These are phyloP conservation scores for Phylloporus scabripes DNA, from an alignment of 768 basidiomycete genomes.

Conservation along the genomic window DNA sequence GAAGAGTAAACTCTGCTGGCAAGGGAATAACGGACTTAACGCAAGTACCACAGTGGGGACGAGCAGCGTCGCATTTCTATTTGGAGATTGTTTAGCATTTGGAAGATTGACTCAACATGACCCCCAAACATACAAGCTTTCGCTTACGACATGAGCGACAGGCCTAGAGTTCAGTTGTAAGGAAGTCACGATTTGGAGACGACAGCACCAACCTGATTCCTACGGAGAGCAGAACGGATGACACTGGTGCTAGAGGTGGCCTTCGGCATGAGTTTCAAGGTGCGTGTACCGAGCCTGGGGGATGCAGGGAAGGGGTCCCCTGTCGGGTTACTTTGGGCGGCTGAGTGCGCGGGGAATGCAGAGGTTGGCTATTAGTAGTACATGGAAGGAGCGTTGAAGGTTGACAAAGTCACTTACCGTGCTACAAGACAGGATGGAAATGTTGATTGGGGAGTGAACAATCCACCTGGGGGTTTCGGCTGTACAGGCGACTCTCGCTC, in stretches of 20 bases:
- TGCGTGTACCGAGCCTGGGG: background rate
- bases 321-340: background rate
- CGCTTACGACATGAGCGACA: slow-evolving; percentile 79
- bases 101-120: background rate
- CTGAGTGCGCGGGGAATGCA: background rate
- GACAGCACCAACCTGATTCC: slow-evolving; percentile 58
- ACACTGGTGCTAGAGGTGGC: slow-evolving; percentile 32
- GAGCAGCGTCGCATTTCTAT: slow-evolving; percentile 85
- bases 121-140: slow-evolving; percentile 58
- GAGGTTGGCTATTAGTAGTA: background rate
- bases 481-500: background rate
- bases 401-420: background rate
- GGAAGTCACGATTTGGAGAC: slow-evolving; percentile 2
- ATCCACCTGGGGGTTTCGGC: background rate
- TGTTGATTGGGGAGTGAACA: background rate
- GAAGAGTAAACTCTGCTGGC: slow-evolving; percentile 1
- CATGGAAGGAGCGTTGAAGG: background rate
- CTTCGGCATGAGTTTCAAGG: slow-evolving; percentile 60
- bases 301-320: slow-evolving; percentile 2
- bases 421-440: background rate
- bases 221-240: slow-evolving; percentile 61
- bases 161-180: slow-evolving; percentile 42
- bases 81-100: slow-evolving; percentile 8
- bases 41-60: slow-evolving; percentile 82
- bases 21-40: slow-evolving; percentile 55